Evolutionary conservation across 495 filamentous ascomycete genomes (phyloP).

Genomic region (Aspergillus funiculosus): DNA sequence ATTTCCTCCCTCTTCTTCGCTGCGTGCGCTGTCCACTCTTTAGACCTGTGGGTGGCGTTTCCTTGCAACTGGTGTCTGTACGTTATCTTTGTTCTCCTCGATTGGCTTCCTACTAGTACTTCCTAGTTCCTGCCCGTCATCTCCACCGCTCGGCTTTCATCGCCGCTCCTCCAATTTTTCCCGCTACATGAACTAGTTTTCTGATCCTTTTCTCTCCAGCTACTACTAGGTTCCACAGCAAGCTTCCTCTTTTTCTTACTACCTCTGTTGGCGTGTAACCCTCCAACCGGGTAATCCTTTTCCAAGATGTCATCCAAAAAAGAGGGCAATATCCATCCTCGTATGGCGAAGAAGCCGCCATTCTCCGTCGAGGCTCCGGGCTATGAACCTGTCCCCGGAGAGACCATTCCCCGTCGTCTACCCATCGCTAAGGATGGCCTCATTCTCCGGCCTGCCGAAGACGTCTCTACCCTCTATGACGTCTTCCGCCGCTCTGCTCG

Average conservation of each 20-base stretch:
- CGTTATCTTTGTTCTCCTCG: too few species aligned
- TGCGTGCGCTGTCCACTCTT: not conserved
- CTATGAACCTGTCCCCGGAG: constrained; percentile 65
- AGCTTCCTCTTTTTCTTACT: not conserved
- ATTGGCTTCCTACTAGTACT: too few species aligned
- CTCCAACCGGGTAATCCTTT: constrained; percentile 9
- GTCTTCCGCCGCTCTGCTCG: constrained; percentile 71
- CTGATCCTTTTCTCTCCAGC: not conserved
- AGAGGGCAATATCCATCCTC: constrained; percentile 56
- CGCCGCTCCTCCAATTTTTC: too few species aligned
- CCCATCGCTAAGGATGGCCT: constrained; percentile 66
- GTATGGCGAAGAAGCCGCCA: constrained; percentile 52
- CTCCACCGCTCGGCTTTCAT: too few species aligned
- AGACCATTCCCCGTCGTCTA: constrained; percentile 85
- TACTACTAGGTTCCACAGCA: not conserved
- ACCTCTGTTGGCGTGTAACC: constrained; percentile 12
- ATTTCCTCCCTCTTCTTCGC: constrained; percentile 9
- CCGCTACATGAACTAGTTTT: too few species aligned
- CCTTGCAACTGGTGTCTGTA: too few species aligned
- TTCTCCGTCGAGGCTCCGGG: constrained; percentile 78
- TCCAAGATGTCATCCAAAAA: constrained; percentile 42
- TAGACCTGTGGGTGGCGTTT: too few species aligned
- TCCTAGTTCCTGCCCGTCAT: too few species aligned
- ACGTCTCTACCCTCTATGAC: constrained; percentile 80
- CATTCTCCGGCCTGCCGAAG: constrained; percentile 56